phyloP scores from a whole-genome alignment of 1,284 basidiomycete genomes.

The Afroboletus lepidellus region DNA sequence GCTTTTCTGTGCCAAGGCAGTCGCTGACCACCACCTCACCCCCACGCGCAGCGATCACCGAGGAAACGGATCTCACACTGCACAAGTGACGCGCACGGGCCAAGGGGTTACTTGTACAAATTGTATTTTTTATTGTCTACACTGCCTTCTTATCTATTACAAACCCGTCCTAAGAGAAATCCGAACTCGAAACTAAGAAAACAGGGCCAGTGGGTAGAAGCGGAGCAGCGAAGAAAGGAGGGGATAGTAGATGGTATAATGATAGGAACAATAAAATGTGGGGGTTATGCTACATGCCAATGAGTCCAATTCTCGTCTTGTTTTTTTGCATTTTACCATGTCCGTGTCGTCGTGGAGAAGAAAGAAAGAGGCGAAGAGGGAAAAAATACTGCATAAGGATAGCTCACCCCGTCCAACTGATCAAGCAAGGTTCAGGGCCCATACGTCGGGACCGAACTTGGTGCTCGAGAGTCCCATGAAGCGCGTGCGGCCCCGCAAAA shows the following conservation, averaged over 20 bases:
- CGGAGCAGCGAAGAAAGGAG: not conserved
- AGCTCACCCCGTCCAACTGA: not conserved
- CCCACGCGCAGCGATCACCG: not conserved
- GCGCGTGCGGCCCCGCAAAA: constrained; percentile 37
- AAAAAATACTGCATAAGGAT: constrained; percentile 28
- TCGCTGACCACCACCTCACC: too few relatives aligned
- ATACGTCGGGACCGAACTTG: constrained; percentile 29
- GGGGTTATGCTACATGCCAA: constrained; percentile 26
- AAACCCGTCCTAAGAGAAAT: constrained; percentile 1
- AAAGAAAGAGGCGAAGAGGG: too few relatives aligned
- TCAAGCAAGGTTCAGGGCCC: constrained; percentile 29
- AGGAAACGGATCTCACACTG: not conserved
- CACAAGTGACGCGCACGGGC: not conserved
- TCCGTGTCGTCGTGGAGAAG: constrained; percentile 9
- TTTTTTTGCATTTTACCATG: constrained; percentile 17
- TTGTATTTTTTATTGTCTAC: constrained; percentile 12
- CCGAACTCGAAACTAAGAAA: constrained; percentile 5
- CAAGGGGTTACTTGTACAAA: constrained; percentile 12
- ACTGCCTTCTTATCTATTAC: constrained; percentile 22
- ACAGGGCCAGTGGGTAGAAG: not conserved
- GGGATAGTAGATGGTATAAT: constrained; percentile 19
- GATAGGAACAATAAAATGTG: constrained; percentile 23
- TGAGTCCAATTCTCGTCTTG: constrained; percentile 9
- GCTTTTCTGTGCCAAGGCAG: too few relatives aligned
- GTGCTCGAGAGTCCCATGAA: constrained; percentile 41